Conservation (phyloP, 148 eudicot genomes). For the Cornus suecica region DNA sequence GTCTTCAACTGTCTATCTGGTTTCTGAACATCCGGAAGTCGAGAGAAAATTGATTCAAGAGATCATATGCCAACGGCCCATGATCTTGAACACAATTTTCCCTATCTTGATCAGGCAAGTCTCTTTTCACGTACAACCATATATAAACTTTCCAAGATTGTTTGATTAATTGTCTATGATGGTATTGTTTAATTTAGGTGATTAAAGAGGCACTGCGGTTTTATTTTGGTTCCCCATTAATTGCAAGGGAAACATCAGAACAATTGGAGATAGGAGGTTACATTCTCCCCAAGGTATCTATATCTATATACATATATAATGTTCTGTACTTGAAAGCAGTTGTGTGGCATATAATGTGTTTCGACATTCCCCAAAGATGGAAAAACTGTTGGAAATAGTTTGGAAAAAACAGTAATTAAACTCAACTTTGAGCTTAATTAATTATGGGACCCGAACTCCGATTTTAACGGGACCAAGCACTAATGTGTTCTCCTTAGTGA, state of each 20-base stretch:
- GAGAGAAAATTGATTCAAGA: slow-evolving; percentile 73
- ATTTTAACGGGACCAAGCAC: too few species aligned
- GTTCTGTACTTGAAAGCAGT: not conserved
- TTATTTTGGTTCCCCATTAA: slow-evolving; percentile 73
- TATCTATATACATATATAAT: not conserved
- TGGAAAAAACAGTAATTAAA: too few species aligned
- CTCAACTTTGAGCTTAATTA: too few species aligned
- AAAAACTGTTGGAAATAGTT: too few species aligned
- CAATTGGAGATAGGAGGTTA: slow-evolving; percentile 81
- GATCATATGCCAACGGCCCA: slow-evolving; percentile 58
- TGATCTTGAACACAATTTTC: slow-evolving; percentile 77
- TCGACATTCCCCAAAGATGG: slow-evolving; percentile 77
- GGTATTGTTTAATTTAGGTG: slow-evolving; percentile 49
- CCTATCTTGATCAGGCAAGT: slow-evolving; percentile 81
- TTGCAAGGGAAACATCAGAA: slow-evolving; percentile 79
- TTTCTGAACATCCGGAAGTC: slow-evolving; percentile 68
- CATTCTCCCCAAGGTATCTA: slow-evolving; percentile 80
- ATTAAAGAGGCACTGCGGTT: slow-evolving; percentile 92
- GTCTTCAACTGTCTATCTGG: slow-evolving; percentile 66
- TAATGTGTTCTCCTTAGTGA: too few species aligned
- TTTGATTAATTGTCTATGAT: too few species aligned
- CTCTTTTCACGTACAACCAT: not conserved
- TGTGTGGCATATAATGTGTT: slow-evolving; percentile 28
- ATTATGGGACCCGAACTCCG: too few species aligned
- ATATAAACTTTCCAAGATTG: too few species aligned